A percentile compares a stretch with the other conserved stretches of the same genome.
phyloP scores from a whole-genome alignment of 2,329 filamentous ascomycete species.

The Akanthomyces lecanii region DNA sequence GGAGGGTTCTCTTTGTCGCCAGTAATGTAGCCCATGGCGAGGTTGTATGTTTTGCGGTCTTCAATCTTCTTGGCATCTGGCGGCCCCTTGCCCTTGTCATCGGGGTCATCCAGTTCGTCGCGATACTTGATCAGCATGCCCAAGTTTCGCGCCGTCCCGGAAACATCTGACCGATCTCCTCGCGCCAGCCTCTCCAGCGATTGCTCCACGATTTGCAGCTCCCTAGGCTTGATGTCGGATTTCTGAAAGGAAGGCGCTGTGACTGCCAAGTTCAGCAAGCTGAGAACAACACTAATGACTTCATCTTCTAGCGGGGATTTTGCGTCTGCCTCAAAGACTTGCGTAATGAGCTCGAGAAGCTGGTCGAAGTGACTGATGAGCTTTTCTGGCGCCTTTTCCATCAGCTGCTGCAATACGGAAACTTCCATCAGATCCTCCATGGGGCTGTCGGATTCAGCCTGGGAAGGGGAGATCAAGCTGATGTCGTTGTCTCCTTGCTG shows the following conservation, averaged over 20 bases:
- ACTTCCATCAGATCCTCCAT: slow-evolving; percentile 51
- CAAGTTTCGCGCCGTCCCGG: slow-evolving; percentile 53
- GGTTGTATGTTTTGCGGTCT: slow-evolving; percentile 57
- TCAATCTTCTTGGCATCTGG: slow-evolving; percentile 47
- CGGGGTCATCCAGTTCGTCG: slow-evolving; percentile 46
- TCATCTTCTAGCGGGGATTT: slow-evolving; percentile 43
- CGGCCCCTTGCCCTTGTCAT: slow-evolving; percentile 34
- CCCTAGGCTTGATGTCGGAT: slow-evolving; percentile 38
- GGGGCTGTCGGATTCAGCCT: slow-evolving; percentile 24
- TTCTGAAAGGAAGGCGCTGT: slow-evolving; percentile 54
- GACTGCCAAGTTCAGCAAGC: slow-evolving; percentile 57
- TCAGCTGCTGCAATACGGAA: slow-evolving; percentile 61
- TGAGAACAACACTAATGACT: slow-evolving; percentile 50
- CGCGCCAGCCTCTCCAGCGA: slow-evolving; percentile 43
- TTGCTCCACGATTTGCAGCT: slow-evolving; percentile 43
- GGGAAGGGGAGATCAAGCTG: slow-evolving; percentile 25
- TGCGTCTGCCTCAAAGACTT: slow-evolving; percentile 51
- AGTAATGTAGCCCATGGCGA: slow-evolving; percentile 62
- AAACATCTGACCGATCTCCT: slow-evolving; percentile 36
- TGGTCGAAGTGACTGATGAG: slow-evolving; percentile 61
- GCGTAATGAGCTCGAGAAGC: slow-evolving; percentile 58
- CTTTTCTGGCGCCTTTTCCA: slow-evolving; percentile 58
- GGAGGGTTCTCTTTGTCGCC: slow-evolving; percentile 55
- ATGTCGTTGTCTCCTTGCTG: slow-evolving; percentile 24
- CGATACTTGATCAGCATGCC: slow-evolving; percentile 52